phyloP scores from a whole-genome alignment of 768 basidiomycete genomes.

The Trametes gibbosa region DNA sequence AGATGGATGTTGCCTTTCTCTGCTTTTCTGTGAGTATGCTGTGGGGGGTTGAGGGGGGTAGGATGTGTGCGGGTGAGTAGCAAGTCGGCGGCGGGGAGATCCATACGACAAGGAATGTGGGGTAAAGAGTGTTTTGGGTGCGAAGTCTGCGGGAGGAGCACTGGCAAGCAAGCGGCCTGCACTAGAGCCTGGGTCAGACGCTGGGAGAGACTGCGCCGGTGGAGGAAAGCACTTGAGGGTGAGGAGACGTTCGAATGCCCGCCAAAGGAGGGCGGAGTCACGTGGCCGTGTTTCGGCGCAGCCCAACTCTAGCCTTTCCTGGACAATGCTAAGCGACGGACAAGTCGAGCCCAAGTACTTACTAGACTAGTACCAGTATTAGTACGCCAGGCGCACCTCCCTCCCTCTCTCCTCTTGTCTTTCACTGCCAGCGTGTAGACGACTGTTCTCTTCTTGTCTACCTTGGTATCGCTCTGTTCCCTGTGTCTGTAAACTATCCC shows the following conservation, averaged over 20 bases:
- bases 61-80: constrained; percentile 4
- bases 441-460: neutral
- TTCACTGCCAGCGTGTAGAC: neutral
- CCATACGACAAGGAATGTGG: constrained; percentile 17
- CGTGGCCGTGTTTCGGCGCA: constrained; percentile 18
- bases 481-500: neutral
- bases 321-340: neutral
- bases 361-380: too few species aligned
- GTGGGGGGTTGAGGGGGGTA: neutral
- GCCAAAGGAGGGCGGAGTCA: neutral
- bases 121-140: constrained; percentile 20
- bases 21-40: neutral
- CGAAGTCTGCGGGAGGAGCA: neutral
- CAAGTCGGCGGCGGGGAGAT: constrained; percentile 3
- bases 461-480: neutral
- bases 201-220: neutral
- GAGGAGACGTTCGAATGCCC: neutral
- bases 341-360: neutral
- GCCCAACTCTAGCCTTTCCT: neutral
- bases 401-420: neutral
- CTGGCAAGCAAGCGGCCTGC: constrained; percentile 14
- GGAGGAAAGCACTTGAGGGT: neutral
- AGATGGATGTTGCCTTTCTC: neutral
- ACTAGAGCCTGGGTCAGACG: neutral
- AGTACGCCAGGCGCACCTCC: too few species aligned